phyloP scores from a whole-genome alignment of 306 rosid genomes.

The Inga oerstediana region DNA sequence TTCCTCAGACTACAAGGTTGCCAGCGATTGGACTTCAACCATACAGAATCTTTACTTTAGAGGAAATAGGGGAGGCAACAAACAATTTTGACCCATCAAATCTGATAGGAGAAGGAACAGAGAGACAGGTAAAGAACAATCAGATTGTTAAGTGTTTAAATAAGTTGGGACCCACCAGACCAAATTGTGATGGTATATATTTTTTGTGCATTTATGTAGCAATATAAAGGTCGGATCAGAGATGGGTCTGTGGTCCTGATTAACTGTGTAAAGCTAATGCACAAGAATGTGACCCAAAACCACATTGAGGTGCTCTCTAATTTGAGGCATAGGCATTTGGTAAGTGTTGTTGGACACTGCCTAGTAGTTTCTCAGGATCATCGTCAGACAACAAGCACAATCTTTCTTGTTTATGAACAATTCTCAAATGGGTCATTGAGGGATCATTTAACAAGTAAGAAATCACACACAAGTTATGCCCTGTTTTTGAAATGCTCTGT shows the following conservation, averaged over 20 bases:
- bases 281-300: conserved; percentile 60
- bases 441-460: conserved; percentile 74
- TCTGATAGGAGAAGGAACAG: conserved; percentile 64
- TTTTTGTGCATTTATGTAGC: conserved; percentile 41
- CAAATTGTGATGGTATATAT: conserved; percentile 15
- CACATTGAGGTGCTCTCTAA: conserved; percentile 60
- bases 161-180: conserved; percentile 35
- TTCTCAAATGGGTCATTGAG: conserved; percentile 69
- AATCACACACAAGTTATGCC: not conserved
- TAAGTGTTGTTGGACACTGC: conserved; percentile 87
- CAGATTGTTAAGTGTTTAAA: not conserved
- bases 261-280: conserved; percentile 64
- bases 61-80: conserved; percentile 89
- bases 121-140: conserved; percentile 63
- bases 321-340: conserved; percentile 90
- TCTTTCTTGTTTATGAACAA: conserved; percentile 66
- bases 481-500: not conserved
- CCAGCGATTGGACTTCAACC: conserved; percentile 67
- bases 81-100: conserved; percentile 72
- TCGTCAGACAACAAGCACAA: conserved; percentile 58
- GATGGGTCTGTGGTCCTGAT: conserved; percentile 74
- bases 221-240: conserved; percentile 71
- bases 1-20: conserved; percentile 69
- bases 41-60: conserved; percentile 69
- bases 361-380: conserved; percentile 64